A percentile compares a stretch with the other conserved stretches of the same genome.
Conservation (phyloP, 495 filamentous ascomycete genomes). For the Staphylotrichum longicolle region DNA sequence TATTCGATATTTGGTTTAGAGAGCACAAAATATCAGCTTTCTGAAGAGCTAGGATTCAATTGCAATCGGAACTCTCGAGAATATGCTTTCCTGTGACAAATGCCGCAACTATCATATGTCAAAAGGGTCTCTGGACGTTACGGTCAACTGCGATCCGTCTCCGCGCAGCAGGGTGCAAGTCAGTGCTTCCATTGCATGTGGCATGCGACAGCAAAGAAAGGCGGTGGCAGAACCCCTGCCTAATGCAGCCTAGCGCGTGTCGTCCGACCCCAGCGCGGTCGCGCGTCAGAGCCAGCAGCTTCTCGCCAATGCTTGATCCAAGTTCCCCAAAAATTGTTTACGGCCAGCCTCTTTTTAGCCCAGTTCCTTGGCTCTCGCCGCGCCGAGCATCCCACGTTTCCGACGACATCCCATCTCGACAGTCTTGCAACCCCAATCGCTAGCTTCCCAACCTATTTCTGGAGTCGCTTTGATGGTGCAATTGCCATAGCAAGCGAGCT, state of each 20-base stretch:
- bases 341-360: constrained; percentile 26
- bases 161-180: too few relatives aligned
- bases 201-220: background rate
- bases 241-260: constrained; percentile 18
- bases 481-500: constrained; percentile 23
- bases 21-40: too few relatives aligned
- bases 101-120: too few relatives aligned
- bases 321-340: constrained; percentile 42
- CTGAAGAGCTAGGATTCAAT: too few relatives aligned
- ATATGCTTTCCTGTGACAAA: too few relatives aligned
- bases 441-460: constrained; percentile 7
- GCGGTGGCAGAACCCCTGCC: constrained; percentile 25
- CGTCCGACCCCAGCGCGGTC: constrained; percentile 27
- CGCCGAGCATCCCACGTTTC: constrained; percentile 16
- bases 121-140: too few relatives aligned
- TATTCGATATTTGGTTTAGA: too few relatives aligned
- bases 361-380: constrained; percentile 17
- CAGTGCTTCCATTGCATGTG: too few relatives aligned
- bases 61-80: too few relatives aligned
- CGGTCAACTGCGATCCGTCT: too few relatives aligned
- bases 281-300: constrained; percentile 25
- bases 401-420: constrained; percentile 9
- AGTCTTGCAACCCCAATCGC: constrained; percentile 5
- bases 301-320: constrained; percentile 33
- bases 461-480: constrained; percentile 26